phyloP scores from a whole-genome alignment of 257 asterid species.

The Gentiana straminea region DNA sequence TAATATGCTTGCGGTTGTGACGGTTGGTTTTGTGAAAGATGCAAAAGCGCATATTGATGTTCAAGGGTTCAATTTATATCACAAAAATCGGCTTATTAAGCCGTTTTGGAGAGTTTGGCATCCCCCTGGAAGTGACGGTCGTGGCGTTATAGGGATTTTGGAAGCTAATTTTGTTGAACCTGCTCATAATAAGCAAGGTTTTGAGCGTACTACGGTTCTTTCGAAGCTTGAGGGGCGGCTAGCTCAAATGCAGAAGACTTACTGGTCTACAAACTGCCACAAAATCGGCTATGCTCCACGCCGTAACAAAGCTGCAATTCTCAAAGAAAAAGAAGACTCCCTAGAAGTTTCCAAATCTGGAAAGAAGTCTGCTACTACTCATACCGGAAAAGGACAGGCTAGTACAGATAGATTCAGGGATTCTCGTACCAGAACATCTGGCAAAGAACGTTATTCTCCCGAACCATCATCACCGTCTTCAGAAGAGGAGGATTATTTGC shows the following conservation, averaged over 20 bases:
- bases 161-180: constrained; percentile 78
- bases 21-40: constrained; percentile 68
- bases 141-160: constrained; percentile 67
- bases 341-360: constrained; percentile 19
- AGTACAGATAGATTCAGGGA: constrained; percentile 11
- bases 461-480: constrained; percentile 36
- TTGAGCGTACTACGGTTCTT: constrained; percentile 47
- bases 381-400: constrained; percentile 21
- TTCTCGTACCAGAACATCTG: constrained; percentile 16
- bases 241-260: constrained; percentile 33
- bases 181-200: constrained; percentile 73
- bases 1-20: constrained; percentile 35
- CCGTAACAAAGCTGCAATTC: constrained; percentile 5
- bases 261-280: constrained; percentile 50
- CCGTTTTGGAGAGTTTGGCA: constrained; percentile 92
- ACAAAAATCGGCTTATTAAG: constrained; percentile 76
- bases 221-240: constrained; percentile 45
- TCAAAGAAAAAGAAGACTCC: constrained; percentile 7
- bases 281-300: constrained; percentile 54
- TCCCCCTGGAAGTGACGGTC: constrained; percentile 85
- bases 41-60: constrained; percentile 62
- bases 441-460: constrained; percentile 22
- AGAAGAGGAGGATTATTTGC: constrained; percentile 36
- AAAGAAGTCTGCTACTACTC: constrained; percentile 11
- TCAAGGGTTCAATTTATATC: constrained; percentile 85